These are phyloP conservation scores for Linum lewisii DNA, from an alignment of 345 rosid genomes.

Conservation along the genomic window DNA sequence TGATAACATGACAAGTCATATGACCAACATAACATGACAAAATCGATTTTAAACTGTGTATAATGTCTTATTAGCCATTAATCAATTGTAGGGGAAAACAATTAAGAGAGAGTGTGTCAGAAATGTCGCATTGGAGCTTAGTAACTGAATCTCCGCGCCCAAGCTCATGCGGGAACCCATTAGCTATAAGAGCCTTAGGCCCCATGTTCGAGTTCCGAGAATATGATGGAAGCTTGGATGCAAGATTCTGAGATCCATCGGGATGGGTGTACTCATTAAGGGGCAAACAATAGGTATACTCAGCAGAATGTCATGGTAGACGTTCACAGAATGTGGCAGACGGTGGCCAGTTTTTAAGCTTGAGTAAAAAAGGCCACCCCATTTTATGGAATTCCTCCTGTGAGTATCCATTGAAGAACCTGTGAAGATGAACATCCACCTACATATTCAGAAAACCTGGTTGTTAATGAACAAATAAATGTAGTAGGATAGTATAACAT, in stretches of 20 bases:
- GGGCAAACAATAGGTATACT: constrained; percentile 58
- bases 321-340: constrained; percentile 40
- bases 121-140: constrained; percentile 83
- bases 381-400: constrained; percentile 19
- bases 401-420: constrained; percentile 50
- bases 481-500: background rate
- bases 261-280: constrained; percentile 71
- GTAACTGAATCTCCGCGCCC: constrained; percentile 90
- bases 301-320: constrained; percentile 61
- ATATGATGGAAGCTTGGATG: constrained; percentile 38
- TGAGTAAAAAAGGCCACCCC: constrained; percentile 54
- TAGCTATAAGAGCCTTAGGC: constrained; percentile 74
- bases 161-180: constrained; percentile 55
- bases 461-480: background rate
- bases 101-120: no score
- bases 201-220: constrained; percentile 77
- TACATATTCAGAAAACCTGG: constrained; percentile 24
- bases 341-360: constrained; percentile 86
- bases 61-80: no score
- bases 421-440: constrained; percentile 36
- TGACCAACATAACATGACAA: no score
- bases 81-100: no score
- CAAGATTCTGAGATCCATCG: constrained; percentile 42
- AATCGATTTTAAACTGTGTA: no score
- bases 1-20: no score